Evolutionary conservation across 176 grass and related monocot genomes (phyloP), one percentile per base, ranked within the genome.

Genomic region (Urochloa ruziziensis): DNA sequence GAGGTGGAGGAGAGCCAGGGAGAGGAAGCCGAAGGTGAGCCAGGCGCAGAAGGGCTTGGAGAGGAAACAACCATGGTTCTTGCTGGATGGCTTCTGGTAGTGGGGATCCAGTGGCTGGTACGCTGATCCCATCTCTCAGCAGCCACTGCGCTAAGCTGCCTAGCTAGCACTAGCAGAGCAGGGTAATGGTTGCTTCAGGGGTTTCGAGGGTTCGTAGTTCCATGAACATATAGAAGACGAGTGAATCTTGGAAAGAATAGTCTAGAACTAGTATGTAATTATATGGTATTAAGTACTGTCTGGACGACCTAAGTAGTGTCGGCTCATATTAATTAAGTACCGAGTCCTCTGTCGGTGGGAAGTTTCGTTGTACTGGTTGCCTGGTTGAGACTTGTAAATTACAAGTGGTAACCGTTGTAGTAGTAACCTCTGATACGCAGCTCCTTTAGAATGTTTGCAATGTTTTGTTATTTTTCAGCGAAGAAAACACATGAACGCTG

Each of bases 1-100:
- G n/a, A n/a, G n/a, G n/a, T n/a, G n/a, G n/a, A n/a, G n/a, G n/a
- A n/a, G n/a, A n/a, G n/a, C n/a, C n/a, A n/a, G n/a, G n/a, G n/a
- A n/a, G n/a, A n/a, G n/a, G n/a, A n/a, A n/a, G n/a, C n/a, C 80
- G 28, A 15, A 10, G 44, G 34, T 17, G n/a, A 90, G 88, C 63
- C 72, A 82, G 2, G 78, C 49, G 23, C 61, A 23, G 34, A 13
- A 23, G 3, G 67, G 25, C 30, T 27, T 88, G 23, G 67, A 53
- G 4, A 65, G 35, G 67, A 82, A n/a, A 8, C 2, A 47, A 1
- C 67, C 54, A 48, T 13, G 67, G 17, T 47, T 47, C 1, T 43
- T 43, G 80, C 35, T 58, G 39, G 65, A 58, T 4, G 48, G 34
- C 34, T 70, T 82, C 34, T 23, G 49, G 48, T 14, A 23, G 46